Evolutionary conservation across 257 asterid species (phyloP).

Genomic region (Rehmannia glutinosa): DNA sequence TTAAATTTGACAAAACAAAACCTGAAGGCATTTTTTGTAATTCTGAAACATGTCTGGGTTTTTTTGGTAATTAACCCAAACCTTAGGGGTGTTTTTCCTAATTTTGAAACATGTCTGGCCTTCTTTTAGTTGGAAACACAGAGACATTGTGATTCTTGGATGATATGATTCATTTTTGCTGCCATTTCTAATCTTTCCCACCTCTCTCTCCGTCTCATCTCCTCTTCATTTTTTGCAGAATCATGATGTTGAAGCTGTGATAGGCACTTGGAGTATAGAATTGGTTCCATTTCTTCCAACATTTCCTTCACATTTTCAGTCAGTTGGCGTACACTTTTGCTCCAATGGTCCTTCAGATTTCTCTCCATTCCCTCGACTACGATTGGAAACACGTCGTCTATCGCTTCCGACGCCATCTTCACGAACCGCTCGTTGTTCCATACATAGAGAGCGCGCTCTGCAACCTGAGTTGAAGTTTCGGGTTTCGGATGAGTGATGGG

Average conservation of each 20-base stretch:
- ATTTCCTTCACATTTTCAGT: conserved; percentile 68
- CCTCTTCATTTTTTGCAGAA: conserved; percentile 27
- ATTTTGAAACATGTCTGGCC: too few relatives aligned
- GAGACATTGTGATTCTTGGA: conserved; percentile 10
- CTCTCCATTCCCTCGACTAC: conserved; percentile 68
- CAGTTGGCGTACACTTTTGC: conserved; percentile 53
- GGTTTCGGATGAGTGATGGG: too few relatives aligned
- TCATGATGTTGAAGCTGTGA: conserved; percentile 36
- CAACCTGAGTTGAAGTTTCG: conserved; percentile 80
- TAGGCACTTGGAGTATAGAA: conserved; percentile 50
- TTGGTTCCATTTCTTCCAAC: conserved; percentile 66
- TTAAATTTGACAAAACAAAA: too few relatives aligned
- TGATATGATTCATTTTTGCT: conserved; percentile 26
- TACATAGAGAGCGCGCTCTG: conserved; percentile 73
- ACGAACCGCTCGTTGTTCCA: conserved; percentile 87
- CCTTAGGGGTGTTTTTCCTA: too few relatives aligned
- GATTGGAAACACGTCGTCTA: conserved; percentile 52
- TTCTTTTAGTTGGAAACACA: too few relatives aligned
- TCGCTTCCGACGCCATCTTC: conserved; percentile 63
- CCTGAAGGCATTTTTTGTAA: too few relatives aligned
- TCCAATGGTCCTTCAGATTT: conserved; percentile 70
- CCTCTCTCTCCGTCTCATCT: conserved; percentile 40
- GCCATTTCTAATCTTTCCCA: conserved; percentile 63
- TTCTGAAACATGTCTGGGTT: too few relatives aligned
- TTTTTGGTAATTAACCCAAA: too few relatives aligned